These are phyloP conservation scores for Tribonema minus DNA, from an alignment of 108 stramenopile genomes.

Conservation along the genomic window DNA sequence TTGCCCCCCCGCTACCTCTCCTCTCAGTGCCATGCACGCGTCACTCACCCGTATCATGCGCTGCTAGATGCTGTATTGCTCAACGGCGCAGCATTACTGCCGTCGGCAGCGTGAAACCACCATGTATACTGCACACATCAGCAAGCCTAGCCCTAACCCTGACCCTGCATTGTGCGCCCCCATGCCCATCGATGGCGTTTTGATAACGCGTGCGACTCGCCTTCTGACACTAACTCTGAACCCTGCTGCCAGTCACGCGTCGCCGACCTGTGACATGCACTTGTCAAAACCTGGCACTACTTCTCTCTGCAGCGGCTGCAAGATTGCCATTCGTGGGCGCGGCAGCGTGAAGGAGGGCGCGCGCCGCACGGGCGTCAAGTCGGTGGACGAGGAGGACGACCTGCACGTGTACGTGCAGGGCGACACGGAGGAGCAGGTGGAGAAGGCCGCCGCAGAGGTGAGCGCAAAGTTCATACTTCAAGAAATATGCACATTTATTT, in stretches of 20 bases:
- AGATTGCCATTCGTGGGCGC: slow-evolving; percentile 94
- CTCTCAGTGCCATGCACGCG: too few relatives aligned
- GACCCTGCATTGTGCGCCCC: not conserved
- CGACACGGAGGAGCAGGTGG: slow-evolving; percentile 68
- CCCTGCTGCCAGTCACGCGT: not conserved
- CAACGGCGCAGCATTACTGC: too few relatives aligned
- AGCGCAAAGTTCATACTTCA: not conserved
- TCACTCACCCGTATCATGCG: too few relatives aligned
- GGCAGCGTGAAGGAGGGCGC: slow-evolving; percentile 94
- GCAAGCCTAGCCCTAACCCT: too few relatives aligned
- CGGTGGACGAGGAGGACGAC: slow-evolving; percentile 82
- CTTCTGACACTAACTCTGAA: not conserved
- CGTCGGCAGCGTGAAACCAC: too few relatives aligned
- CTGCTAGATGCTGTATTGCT: too few relatives aligned
- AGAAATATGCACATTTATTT: not conserved
- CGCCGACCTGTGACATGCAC: too few relatives aligned
- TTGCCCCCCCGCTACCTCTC: too few relatives aligned
- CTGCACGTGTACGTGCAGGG: slow-evolving; percentile 92
- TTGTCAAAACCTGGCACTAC: too few relatives aligned
- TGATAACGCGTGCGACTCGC: not conserved
- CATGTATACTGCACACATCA: too few relatives aligned
- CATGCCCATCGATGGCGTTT: not conserved
- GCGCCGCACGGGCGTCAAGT: slow-evolving; percentile 63
- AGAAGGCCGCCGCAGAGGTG: not conserved
- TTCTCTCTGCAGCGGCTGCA: slow-evolving; percentile 65